phyloP scores from a whole-genome alignment of 371 early-diverging fungal genomes.

The Mucor velutinosus region DNA sequence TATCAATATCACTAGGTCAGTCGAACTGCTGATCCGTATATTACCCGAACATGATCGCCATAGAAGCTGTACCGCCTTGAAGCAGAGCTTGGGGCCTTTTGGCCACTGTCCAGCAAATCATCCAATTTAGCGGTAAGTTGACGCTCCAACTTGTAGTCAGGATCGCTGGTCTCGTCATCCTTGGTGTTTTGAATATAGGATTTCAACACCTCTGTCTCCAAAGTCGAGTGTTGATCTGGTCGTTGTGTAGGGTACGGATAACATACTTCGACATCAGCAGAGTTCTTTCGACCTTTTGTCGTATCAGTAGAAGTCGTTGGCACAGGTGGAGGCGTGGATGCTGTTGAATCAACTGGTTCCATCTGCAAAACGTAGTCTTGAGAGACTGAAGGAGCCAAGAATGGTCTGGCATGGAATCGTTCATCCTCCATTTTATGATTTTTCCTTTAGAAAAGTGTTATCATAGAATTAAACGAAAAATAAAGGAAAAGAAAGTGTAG shows the following conservation, averaged over 20 bases:
- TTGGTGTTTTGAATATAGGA: conserved; percentile 3
- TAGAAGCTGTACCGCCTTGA: conserved; percentile 30
- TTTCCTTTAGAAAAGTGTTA: not conserved
- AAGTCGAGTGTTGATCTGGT: conserved; percentile 12
- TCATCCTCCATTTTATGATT: conserved; percentile 24
- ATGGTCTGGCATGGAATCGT: conserved; percentile 12
- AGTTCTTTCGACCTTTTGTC: not conserved
- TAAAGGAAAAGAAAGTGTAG: not conserved
- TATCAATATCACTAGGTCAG: not conserved
- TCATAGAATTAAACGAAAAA: not conserved
- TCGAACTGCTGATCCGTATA: not conserved
- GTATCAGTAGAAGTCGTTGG: not conserved
- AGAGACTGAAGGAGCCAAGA: not conserved
- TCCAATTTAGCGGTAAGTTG: conserved; percentile 22
- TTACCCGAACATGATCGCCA: conserved; percentile 32
- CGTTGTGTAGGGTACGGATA: conserved; percentile 20
- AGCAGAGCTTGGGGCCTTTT: conserved; percentile 1
- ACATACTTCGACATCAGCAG: conserved; percentile 18
- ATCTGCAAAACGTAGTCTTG: conserved; percentile 22
- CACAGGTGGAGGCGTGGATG: not conserved
- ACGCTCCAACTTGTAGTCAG: conserved; percentile 9
- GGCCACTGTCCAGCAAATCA: conserved; percentile 17
- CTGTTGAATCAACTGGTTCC: conserved; percentile 12
- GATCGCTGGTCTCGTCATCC: conserved; percentile 3
- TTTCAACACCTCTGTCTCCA: conserved; percentile 14